These are phyloP conservation scores for Quercus wislizeni DNA, from an alignment of 306 rosid species.

Conservation along the genomic window DNA sequence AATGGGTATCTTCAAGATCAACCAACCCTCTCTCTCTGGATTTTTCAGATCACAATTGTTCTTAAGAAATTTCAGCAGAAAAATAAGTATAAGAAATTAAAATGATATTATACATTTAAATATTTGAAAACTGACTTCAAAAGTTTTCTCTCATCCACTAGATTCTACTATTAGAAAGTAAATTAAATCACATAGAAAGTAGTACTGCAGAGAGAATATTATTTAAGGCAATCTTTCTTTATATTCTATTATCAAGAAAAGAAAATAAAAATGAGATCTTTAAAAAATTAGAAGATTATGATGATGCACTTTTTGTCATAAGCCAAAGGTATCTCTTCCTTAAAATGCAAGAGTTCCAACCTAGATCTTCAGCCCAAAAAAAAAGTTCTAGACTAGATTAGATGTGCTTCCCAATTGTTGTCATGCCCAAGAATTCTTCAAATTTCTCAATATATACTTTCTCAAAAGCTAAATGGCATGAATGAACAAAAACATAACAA, in stretches of 20 bases:
- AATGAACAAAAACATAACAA: background rate
- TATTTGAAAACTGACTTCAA: background rate
- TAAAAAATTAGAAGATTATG: background rate
- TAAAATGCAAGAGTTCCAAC: background rate
- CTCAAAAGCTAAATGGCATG: slow-evolving; percentile 4
- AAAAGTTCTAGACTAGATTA: background rate
- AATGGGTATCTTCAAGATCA: background rate
- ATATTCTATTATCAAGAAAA: background rate
- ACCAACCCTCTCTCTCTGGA: background rate
- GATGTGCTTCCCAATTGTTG: background rate
- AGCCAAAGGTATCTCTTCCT: background rate
- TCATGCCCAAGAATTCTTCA: slow-evolving; percentile 5
- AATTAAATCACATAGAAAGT: background rate
- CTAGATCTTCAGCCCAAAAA: too few relatives aligned
- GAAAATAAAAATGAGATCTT: background rate
- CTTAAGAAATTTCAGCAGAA: background rate
- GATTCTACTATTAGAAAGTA: background rate
- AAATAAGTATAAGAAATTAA: background rate
- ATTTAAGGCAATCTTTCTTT: background rate
- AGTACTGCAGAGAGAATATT: background rate
- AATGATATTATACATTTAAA: background rate
- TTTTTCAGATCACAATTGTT: background rate
- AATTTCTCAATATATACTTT: slow-evolving; percentile 7
- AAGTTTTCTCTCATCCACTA: background rate
- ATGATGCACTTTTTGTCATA: background rate